phyloP scores from a whole-genome alignment of 2,329 filamentous ascomycete genomes.

The Colletotrichum cuscutae region DNA sequence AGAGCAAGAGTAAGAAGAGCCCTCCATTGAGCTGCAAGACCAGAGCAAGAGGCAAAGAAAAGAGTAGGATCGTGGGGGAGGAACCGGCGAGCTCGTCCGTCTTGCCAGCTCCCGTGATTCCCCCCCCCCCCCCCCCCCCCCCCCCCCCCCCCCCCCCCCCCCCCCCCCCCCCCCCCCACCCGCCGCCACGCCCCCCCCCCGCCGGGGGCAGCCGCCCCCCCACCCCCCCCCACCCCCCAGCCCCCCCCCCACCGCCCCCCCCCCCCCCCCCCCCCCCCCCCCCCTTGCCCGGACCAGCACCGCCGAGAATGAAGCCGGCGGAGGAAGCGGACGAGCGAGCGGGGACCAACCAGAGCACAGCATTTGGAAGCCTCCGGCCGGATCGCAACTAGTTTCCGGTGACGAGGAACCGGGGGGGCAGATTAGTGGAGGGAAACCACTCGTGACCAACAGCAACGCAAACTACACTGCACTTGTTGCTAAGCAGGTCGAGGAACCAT shows the following conservation, averaged over 20 bases:
- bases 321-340: background rate
- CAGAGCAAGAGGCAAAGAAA: background rate
- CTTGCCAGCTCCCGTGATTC: background rate
- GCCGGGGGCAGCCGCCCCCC: too few relatives aligned
- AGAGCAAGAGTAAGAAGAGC: background rate
- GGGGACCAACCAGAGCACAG: constrained; percentile 4
- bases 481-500: too few relatives aligned
- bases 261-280: too few relatives aligned
- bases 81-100: background rate
- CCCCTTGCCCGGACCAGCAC: constrained; percentile 1
- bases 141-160: background rate
- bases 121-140: background rate
- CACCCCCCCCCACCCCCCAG: too few relatives aligned
- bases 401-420: background rate
- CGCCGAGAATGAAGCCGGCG: constrained; percentile 12
- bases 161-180: background rate
- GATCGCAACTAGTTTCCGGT: constrained; percentile 2
- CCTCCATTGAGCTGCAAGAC: background rate
- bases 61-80: background rate
- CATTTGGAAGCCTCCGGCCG: constrained; percentile 18
- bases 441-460: background rate
- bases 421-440: background rate
- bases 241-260: too few relatives aligned
- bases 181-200: too few relatives aligned
- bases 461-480: background rate